Evolutionary conservation across 2,329 filamentous ascomycete genomes (phyloP).

Genomic region (Monosporascus sp.): DNA sequence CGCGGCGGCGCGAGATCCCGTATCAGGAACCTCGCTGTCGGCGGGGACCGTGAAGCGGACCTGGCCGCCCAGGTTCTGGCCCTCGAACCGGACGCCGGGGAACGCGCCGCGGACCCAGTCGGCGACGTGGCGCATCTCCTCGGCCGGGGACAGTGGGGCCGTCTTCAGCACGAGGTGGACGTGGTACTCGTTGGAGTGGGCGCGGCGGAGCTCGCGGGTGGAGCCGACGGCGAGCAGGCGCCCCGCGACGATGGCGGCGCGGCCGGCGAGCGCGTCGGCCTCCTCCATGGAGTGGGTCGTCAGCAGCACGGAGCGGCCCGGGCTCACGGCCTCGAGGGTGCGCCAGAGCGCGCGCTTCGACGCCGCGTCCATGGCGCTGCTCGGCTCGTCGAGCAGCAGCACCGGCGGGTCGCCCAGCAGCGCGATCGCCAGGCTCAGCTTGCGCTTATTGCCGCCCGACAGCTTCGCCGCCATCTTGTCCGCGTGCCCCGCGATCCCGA

Average conservation of each 20-base stretch:
- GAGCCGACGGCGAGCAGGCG: slow-evolving; percentile 19
- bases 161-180: slow-evolving; percentile 19
- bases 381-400: slow-evolving; percentile 69
- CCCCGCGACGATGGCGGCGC: slow-evolving; percentile 52
- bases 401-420: slow-evolving; percentile 71
- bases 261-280: slow-evolving; percentile 65
- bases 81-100: slow-evolving; percentile 49
- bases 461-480: slow-evolving; percentile 60
- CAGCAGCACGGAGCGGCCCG: slow-evolving; percentile 62
- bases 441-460: slow-evolving; percentile 73
- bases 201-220: slow-evolving; percentile 18
- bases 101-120: slow-evolving; percentile 49
- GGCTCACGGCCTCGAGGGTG: slow-evolving; percentile 58
- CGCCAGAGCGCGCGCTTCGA: slow-evolving; percentile 73
- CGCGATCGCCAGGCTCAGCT: slow-evolving; percentile 67
- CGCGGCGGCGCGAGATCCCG: no score
- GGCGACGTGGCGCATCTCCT: slow-evolving; percentile 15
- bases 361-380: slow-evolving; percentile 67
- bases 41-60: slow-evolving; percentile 56
- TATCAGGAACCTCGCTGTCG: slow-evolving; percentile 15
- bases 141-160: slow-evolving; percentile 13
- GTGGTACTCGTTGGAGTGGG: slow-evolving; percentile 22
- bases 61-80: slow-evolving; percentile 58
- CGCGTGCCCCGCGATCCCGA: slow-evolving; percentile 58
- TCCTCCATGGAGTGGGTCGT: slow-evolving; percentile 82